These are phyloP conservation scores for Seminavis robusta DNA, from an alignment of 108 stramenopile species.

Conservation along the genomic window DNA sequence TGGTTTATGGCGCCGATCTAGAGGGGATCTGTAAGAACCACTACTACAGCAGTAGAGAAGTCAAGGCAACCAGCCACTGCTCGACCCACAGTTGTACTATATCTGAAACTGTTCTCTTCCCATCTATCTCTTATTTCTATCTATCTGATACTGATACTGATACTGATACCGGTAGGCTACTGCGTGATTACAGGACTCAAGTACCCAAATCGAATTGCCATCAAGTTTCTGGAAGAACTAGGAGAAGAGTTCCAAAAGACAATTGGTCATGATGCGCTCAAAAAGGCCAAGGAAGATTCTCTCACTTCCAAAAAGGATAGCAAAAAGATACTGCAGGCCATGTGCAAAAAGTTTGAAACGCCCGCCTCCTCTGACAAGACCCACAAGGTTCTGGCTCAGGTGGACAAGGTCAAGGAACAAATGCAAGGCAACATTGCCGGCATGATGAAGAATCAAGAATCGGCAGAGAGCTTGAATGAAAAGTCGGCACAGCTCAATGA, in stretches of 20 bases:
- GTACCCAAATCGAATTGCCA: conserved; percentile 83
- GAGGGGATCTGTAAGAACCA: conserved; percentile 83
- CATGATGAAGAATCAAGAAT: conserved; percentile 87
- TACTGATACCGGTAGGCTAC: no score
- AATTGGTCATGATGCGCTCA: conserved; percentile 62
- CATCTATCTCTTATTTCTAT: no score
- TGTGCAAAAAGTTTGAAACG: conserved; percentile 83
- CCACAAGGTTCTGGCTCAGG: conserved; percentile 63
- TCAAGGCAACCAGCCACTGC: no score
- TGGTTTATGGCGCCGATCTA: conserved; percentile 80
- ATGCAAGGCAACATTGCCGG: conserved; percentile 87
- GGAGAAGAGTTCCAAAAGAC: conserved; percentile 64
- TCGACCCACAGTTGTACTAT: no score
- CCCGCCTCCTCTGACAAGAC: conserved; percentile 82
- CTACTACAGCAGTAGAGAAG: no score
- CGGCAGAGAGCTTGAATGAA: conserved; percentile 75
- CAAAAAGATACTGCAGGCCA: conserved; percentile 53
- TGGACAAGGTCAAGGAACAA: conserved; percentile 78
- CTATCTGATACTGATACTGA: no score
- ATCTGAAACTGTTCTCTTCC: no score
- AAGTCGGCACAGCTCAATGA: conserved; percentile 84
- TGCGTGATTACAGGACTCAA: conserved; percentile 79
- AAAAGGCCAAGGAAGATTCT: conserved; percentile 64
- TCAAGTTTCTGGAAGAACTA: conserved; percentile 70
- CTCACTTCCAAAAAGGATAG: conserved; percentile 76